Evolutionary conservation across 2,329 filamentous ascomycete genomes (phyloP), one percentile per base, ranked within the genome.

Genomic region (Alternaria rosae): DNA sequence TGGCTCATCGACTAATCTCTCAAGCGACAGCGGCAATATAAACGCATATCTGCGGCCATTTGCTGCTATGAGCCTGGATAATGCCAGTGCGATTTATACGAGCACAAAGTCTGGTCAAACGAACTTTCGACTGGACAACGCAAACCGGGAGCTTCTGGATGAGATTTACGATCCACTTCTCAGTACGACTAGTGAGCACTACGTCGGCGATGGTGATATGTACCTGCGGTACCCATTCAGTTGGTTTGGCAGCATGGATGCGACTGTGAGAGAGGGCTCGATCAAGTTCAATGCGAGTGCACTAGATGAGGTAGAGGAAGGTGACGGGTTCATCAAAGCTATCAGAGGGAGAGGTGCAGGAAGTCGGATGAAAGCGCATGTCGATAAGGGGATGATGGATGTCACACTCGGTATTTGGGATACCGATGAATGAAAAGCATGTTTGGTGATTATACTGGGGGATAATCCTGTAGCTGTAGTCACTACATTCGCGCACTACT

Each of bases 231-330:
- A 38, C n/a, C 35, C 35, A n/a, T 38, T 38, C 4, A 38, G 35
- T 38, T 38, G 35, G 35, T 38, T 38, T 1, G 35, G 35, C 1
- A 38, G 2, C 1, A 38, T 38, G 35, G 1, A 38, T 0, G 35
- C 35, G 35, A 0, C 0, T 38, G 35, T 2, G 4, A 3, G 6
- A 2, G n/a, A 38, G 0, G 35, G 35, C 35, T 17, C 15, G 35
- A 38, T 38, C 35, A 38, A 17, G 9, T 3, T 38, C 5, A 15
- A 15, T n/a, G 35, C 15, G 5, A 38, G 35, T 38, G 35, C 35
- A 1, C 17, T 43, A 8, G 41, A 43, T 43, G 20, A 43, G 6
- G 6, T 43, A 2, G 20, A 43, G 41, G 17, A 43, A 21, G 41
- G 41, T 43, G 41, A 43, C 4, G 3, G 41, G 3, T 21, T 20